Percentiles rank a stretch among this genome's conserved stretches.
Conservation (phyloP, 1,139 yeast genomes). For the Debaryomyces robertsiae region DNA sequence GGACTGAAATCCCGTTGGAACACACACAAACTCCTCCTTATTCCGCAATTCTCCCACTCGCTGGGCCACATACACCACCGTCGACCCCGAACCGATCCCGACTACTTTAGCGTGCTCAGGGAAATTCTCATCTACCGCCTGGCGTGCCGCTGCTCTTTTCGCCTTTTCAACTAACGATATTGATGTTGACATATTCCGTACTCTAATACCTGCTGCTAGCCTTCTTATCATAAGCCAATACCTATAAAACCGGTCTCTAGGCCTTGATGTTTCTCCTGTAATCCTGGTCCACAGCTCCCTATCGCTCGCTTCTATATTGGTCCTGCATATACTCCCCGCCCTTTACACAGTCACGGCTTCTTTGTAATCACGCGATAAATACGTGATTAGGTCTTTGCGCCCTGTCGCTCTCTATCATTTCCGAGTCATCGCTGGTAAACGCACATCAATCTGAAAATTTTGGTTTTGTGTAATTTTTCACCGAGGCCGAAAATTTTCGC, state of each 20-base stretch:
- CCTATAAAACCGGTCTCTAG: too few relatives aligned
- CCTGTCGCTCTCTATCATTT: too few relatives aligned
- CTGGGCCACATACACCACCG: conserved; percentile 95
- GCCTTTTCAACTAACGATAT: conserved; percentile 54
- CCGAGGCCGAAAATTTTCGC: conserved; percentile 9
- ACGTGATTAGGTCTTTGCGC: too few relatives aligned
- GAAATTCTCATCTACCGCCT: conserved; percentile 89
- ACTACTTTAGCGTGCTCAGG: conserved; percentile 70
- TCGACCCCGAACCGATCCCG: conserved; percentile 96
- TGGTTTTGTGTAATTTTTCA: conserved; percentile 9
- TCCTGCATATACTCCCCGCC: too few relatives aligned
- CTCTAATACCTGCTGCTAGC: not conserved
- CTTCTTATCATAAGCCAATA: conserved; percentile 3
- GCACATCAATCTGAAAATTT: not conserved
- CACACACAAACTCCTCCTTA: conserved; percentile 66
- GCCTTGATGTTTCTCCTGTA: too few relatives aligned
- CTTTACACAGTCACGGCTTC: too few relatives aligned
- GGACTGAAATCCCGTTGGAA: conserved; percentile 97
- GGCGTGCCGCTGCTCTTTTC: conserved; percentile 84
- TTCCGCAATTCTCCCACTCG: conserved; percentile 73
- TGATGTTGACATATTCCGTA: conserved; percentile 10
- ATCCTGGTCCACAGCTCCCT: too few relatives aligned
- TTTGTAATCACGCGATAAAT: too few relatives aligned
- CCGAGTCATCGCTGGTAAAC: too few relatives aligned
- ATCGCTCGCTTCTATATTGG: too few relatives aligned